Conservation (phyloP, 768 basidiomycete species). For the Hericium erinaceus region DNA sequence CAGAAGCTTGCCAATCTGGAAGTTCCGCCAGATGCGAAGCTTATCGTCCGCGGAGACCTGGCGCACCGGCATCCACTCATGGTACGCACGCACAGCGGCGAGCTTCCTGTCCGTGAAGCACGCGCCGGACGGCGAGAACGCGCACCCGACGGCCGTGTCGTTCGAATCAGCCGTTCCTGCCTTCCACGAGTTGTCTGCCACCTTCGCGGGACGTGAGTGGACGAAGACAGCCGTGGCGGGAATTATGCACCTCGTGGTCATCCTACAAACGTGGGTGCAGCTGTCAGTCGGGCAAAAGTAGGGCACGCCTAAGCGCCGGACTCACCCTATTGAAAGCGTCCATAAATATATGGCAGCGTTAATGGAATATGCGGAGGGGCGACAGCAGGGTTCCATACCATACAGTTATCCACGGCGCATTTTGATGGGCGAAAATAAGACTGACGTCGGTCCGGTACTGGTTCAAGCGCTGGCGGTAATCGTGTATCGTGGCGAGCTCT, state of each 20-base stretch:
- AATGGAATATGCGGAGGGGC: background rate
- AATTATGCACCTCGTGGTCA: slow-evolving; percentile 36
- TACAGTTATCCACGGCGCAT: slow-evolving; percentile 47
- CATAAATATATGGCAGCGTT: no score
- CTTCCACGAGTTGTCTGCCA: slow-evolving; percentile 51
- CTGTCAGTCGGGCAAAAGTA: background rate
- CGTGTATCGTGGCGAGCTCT: slow-evolving; percentile 46
- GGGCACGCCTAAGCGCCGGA: background rate
- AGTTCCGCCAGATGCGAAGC: slow-evolving; percentile 54
- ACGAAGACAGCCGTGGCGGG: background rate
- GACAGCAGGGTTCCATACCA: slow-evolving; percentile 25
- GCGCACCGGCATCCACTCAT: slow-evolving; percentile 57
- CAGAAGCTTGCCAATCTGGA: slow-evolving; percentile 54
- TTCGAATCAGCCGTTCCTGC: slow-evolving; percentile 47
- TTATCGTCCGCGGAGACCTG: slow-evolving; percentile 46
- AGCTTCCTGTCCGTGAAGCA: slow-evolving; percentile 53
- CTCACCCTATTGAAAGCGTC: slow-evolving; percentile 8
- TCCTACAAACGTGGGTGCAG: slow-evolving; percentile 27
- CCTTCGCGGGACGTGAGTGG: slow-evolving; percentile 20
- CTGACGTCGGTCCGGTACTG: slow-evolving; percentile 46
- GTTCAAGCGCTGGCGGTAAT: slow-evolving; percentile 41
- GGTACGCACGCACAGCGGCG: slow-evolving; percentile 48
- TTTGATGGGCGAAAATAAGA: slow-evolving; percentile 38
- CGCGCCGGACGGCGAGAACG: slow-evolving; percentile 42
- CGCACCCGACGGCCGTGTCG: slow-evolving; percentile 39